Evolutionary conservation across 306 rosid species (phyloP).

Genomic region (Trifolium subterraneum): DNA sequence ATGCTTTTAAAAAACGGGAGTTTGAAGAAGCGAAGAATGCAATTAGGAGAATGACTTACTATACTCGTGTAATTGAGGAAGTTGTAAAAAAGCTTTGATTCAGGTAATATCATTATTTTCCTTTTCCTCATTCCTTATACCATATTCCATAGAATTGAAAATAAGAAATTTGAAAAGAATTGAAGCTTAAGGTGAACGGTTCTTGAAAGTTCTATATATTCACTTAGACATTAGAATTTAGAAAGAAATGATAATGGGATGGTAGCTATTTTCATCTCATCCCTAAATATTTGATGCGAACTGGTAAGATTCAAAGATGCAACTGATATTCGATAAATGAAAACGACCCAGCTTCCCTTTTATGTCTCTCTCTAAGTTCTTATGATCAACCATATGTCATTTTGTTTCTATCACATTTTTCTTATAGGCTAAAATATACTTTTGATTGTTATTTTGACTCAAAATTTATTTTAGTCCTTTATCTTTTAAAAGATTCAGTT

Average conservation of each 20-base stretch:
- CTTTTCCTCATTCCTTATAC: conserved; percentile 18
- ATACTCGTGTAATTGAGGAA: conserved; percentile 79
- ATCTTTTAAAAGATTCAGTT: too few relatives aligned
- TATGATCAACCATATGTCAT: background rate
- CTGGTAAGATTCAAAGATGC: background rate
- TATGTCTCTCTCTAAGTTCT: background rate
- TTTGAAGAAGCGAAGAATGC: conserved; percentile 70
- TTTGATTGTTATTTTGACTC: too few relatives aligned
- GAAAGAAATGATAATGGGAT: conserved; percentile 8
- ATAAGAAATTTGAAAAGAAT: conserved; percentile 24
- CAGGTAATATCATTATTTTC: conserved; percentile 45
- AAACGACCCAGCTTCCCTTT: background rate
- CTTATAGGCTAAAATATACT: too few relatives aligned
- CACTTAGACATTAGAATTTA: background rate
- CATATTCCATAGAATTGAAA: conserved; percentile 24
- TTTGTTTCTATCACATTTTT: background rate
- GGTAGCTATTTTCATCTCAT: conserved; percentile 11
- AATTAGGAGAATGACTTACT: conserved; percentile 81
- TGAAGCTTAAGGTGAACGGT: conserved; percentile 19
- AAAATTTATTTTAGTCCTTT: too few relatives aligned
- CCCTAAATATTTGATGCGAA: background rate
- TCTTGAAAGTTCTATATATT: conserved; percentile 6
- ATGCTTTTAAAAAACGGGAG: conserved; percentile 58
- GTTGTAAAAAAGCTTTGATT: conserved; percentile 67
- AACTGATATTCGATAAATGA: background rate